phyloP scores from a whole-genome alignment of 2,329 filamentous ascomycete genomes.

The Triangularia setosa region DNA sequence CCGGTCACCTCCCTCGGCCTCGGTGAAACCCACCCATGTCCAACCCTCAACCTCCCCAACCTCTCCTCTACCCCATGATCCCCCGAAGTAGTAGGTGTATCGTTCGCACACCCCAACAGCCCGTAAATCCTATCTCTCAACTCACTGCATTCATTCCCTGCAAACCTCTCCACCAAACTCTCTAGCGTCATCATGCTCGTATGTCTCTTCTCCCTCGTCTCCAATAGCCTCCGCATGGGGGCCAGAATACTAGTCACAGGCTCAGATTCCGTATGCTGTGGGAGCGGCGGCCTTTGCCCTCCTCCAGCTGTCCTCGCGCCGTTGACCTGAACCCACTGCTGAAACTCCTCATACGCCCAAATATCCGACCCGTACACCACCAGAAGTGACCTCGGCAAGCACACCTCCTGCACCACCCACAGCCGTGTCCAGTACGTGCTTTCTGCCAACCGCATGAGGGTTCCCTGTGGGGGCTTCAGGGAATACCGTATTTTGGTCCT shows the following conservation, averaged over 20 bases:
- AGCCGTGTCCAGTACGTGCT: slow-evolving; percentile 21
- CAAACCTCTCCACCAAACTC: slow-evolving; percentile 16
- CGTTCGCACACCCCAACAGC: slow-evolving; percentile 18
- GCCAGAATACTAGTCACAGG: not conserved
- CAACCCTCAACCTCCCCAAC: not conserved
- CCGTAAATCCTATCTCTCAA: slow-evolving; percentile 18
- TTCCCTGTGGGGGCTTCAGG: not conserved
- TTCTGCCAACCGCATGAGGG: not conserved
- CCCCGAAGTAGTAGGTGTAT: slow-evolving; percentile 3
- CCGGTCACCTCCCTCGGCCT: not conserved
- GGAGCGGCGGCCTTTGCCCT: not conserved
- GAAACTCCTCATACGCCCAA: slow-evolving; percentile 13
- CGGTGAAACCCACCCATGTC: not conserved
- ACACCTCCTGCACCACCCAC: slow-evolving; percentile 23
- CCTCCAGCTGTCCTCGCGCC: too few relatives aligned
- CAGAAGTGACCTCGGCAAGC: slow-evolving; percentile 13
- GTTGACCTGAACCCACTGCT: not conserved
- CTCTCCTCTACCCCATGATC: not conserved
- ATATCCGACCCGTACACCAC: slow-evolving; percentile 13
- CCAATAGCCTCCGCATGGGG: slow-evolving; percentile 9
- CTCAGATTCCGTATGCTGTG: not conserved
- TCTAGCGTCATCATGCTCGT: slow-evolving; percentile 16
- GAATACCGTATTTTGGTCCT: not conserved
- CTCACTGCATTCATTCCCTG: slow-evolving; percentile 13
- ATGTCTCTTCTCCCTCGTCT: slow-evolving; percentile 8